Evolutionary conservation across 805 yeast species (phyloP).

Genomic region (Wickerhamomyces pijperi): DNA sequence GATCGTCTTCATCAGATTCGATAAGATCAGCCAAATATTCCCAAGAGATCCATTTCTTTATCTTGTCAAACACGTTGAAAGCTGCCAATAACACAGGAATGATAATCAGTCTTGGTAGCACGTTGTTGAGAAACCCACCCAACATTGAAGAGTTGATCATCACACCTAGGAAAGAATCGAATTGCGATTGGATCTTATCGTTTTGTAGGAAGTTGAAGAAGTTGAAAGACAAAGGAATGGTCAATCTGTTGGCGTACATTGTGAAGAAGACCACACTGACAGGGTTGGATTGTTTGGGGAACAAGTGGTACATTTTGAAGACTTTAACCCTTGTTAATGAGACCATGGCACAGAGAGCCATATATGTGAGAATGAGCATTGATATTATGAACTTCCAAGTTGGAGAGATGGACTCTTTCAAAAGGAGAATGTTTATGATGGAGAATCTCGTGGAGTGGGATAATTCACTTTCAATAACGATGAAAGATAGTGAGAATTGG

Average conservation of each 20-base stretch:
- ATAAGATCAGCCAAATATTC: constrained; percentile 7
- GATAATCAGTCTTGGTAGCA: constrained; percentile 65
- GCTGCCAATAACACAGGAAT: constrained; percentile 57
- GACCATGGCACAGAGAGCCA: constrained; percentile 56
- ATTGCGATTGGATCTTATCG: constrained; percentile 37
- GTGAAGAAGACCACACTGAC: constrained; percentile 69
- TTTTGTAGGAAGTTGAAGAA: constrained; percentile 48
- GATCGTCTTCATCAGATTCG: constrained; percentile 11
- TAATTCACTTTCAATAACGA: constrained; percentile 63
- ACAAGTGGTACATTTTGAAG: constrained; percentile 69
- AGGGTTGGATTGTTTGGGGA: constrained; percentile 60
- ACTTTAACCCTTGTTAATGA: constrained; percentile 58
- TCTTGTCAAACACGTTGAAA: constrained; percentile 56
- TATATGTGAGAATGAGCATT: constrained; percentile 40
- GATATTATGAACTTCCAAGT: constrained; percentile 26
- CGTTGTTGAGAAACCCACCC: constrained; percentile 58
- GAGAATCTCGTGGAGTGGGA: constrained; percentile 61
- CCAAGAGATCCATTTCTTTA: constrained; percentile 25
- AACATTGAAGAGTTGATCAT: constrained; percentile 67
- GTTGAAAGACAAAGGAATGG: constrained; percentile 75
- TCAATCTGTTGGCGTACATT: constrained; percentile 69
- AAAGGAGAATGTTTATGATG: constrained; percentile 40
- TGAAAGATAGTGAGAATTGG: constrained; percentile 33
- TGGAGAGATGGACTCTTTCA: constrained; percentile 19
- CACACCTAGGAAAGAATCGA: constrained; percentile 65